Evolutionary conservation across 306 rosid species (phyloP), one percentile per base, ranked within the genome.

Genomic region (Lablab purpureus): DNA sequence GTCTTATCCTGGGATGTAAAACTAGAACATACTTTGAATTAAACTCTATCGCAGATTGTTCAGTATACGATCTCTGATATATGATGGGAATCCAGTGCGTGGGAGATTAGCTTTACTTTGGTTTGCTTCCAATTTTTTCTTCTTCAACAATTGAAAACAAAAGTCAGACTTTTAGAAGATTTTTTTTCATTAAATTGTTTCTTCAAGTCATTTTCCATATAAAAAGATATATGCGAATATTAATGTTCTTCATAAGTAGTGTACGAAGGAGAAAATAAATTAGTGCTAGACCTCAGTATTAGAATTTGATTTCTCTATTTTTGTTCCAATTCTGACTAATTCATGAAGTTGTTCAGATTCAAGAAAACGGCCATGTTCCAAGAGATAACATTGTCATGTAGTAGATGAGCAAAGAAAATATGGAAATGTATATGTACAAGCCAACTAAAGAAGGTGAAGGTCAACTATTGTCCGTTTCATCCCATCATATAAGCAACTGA

Each of bases 261-360:
- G 12, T 28, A 34, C 3, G 40, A 15, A 7, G 14, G 64, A 34
- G 52, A 32, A 50, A 62, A 15, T 18, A 37, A 40, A 66, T 36
- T 71, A 36, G 64, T 43, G 59, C 70, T 3, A 41, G 23, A 46
- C 14, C 63, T 45, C 32, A 75, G 71, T 46, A 46, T 3, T 22
- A 49, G 74, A 80, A 64, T 7, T 80, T 55, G 34, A 43, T 74
- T 73, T 55, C 67, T 54, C 45, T 56, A 32, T 25, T 34, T 49
- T 71, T 37, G 52, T 63, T 75, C 54, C 28, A 32, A 18, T 28
- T 52, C 55, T 23, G 19, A 36, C 69, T 58, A n/a, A 46, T 32
- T 67, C 46, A 22, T 58, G 7, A 21, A 58, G 37, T 36, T 75
- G 36, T 74, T 74, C 71, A 69, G 13, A 55, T 62, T 66, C 28